These are phyloP conservation scores for Serendipita sp. DNA, from an alignment of 768 basidiomycete species.

Conservation along the genomic window DNA sequence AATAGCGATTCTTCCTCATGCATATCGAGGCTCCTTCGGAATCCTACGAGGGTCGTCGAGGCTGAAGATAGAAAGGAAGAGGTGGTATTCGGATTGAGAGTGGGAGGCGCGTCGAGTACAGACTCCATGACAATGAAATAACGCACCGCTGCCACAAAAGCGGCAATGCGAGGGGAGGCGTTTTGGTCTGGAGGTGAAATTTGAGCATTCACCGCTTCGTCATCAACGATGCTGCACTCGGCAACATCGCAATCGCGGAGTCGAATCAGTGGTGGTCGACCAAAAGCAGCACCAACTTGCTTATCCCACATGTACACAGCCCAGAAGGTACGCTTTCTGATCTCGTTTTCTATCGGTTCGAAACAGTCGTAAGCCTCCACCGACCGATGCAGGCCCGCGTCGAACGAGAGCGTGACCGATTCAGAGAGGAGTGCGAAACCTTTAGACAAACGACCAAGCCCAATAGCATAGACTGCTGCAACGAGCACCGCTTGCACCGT, in stretches of 20 bases:
- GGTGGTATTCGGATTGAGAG: slow-evolving; percentile 42
- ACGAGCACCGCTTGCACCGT: slow-evolving; percentile 83
- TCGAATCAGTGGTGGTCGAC: slow-evolving; percentile 73
- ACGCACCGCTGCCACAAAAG: slow-evolving; percentile 61
- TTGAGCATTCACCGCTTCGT: slow-evolving; percentile 49
- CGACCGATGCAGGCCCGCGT: slow-evolving; percentile 78
- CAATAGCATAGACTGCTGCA: slow-evolving; percentile 87
- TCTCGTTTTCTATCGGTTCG: slow-evolving; percentile 78
- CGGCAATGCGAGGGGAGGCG: slow-evolving; percentile 30
- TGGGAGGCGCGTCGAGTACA: slow-evolving; percentile 63
- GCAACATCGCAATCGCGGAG: slow-evolving; percentile 84
- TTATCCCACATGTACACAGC: slow-evolving; percentile 96
- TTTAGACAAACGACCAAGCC: slow-evolving; percentile 74
- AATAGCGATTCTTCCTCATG: slow-evolving; percentile 67
- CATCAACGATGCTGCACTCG: slow-evolving; percentile 73
- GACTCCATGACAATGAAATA: slow-evolving; percentile 81
- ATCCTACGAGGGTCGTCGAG: slow-evolving; percentile 48
- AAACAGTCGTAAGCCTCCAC: slow-evolving; percentile 61
- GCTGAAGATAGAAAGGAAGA: slow-evolving; percentile 70
- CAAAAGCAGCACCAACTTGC: slow-evolving; percentile 77
- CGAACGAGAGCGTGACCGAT: slow-evolving; percentile 72
- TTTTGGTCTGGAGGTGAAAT: slow-evolving; percentile 26
- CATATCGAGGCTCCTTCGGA: slow-evolving; percentile 45
- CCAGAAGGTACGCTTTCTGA: slow-evolving; percentile 92
- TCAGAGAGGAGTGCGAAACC: slow-evolving; percentile 78